phyloP scores from a whole-genome alignment of 2,329 filamentous ascomycete genomes.

The Colletotrichum nymphaeae region DNA sequence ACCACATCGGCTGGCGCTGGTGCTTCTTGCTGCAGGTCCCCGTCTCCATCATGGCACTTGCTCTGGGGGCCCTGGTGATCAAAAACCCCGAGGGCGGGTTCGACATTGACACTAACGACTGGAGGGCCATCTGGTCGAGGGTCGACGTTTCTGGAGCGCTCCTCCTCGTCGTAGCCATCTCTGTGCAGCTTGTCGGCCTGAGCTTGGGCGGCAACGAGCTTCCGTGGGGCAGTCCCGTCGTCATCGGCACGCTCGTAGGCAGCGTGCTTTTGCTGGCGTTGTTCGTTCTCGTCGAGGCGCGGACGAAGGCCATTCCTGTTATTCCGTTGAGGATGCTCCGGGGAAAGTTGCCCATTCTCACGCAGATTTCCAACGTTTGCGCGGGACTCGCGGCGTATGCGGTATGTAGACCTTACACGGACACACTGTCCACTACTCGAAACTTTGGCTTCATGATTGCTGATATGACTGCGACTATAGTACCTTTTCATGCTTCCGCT shows the following conservation, averaged over 20 bases:
- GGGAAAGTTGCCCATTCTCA: slow-evolving; percentile 65
- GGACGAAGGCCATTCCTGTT: slow-evolving; percentile 62
- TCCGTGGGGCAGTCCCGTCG: slow-evolving; percentile 61
- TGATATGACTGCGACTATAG: slow-evolving; percentile 40
- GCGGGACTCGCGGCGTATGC: slow-evolving; percentile 72
- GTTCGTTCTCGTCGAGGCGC: slow-evolving; percentile 61
- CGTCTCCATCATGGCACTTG: slow-evolving; percentile 64
- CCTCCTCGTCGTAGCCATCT: slow-evolving; percentile 68
- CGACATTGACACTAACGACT: slow-evolving; percentile 40
- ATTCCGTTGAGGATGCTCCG: slow-evolving; percentile 67
- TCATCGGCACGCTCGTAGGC: slow-evolving; percentile 56
- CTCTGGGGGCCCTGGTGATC: slow-evolving; percentile 65
- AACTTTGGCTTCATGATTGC: not conserved
- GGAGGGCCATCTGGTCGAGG: slow-evolving; percentile 59
- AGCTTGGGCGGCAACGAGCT: slow-evolving; percentile 68
- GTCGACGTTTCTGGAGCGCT: slow-evolving; percentile 70
- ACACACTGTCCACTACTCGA: not conserved
- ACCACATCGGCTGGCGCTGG: slow-evolving; percentile 75
- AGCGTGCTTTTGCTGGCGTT: slow-evolving; percentile 55
- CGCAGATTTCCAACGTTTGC: slow-evolving; percentile 69
- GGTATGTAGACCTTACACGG: slow-evolving; percentile 52
- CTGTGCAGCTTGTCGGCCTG: slow-evolving; percentile 65
- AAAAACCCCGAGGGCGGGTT: slow-evolving; percentile 53
- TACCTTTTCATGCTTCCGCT: slow-evolving; percentile 78
- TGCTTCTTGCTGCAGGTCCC: slow-evolving; percentile 74